phyloP scores from a whole-genome alignment of 345 rosid species.

The Melaleuca quinquenervia region DNA sequence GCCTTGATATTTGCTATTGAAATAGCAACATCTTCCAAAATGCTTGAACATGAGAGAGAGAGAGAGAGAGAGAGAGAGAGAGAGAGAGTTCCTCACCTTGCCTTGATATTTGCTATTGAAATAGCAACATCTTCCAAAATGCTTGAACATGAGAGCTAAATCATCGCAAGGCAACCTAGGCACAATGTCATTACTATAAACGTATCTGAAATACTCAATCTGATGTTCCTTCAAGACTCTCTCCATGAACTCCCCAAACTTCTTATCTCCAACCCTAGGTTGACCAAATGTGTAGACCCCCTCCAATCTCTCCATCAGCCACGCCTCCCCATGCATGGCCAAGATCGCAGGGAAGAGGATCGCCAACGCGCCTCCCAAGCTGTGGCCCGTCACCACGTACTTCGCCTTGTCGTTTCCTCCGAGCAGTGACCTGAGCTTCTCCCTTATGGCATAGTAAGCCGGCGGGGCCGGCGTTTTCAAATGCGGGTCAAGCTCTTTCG shows the following conservation, averaged over 20 bases:
- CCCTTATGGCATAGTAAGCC: slow-evolving; percentile 48
- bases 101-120: slow-evolving; percentile 18
- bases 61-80: not conserved
- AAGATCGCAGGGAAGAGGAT: slow-evolving; percentile 37
- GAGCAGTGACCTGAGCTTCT: slow-evolving; percentile 17
- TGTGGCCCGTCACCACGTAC: slow-evolving; percentile 61
- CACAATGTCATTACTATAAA: slow-evolving; percentile 46
- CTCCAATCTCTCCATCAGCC: slow-evolving; percentile 28
- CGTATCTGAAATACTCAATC: slow-evolving; percentile 41
- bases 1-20: slow-evolving; percentile 13
- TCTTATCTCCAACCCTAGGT: slow-evolving; percentile 54
- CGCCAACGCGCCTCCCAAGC: slow-evolving; percentile 61
- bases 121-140: slow-evolving; percentile 57
- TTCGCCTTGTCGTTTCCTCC: slow-evolving; percentile 12
- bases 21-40: slow-evolving; percentile 54
- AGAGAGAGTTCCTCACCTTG: not conserved
- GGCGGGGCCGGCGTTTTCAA: not conserved
- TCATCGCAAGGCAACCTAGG: slow-evolving; percentile 51
- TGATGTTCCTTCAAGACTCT: slow-evolving; percentile 11
- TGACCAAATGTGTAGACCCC: slow-evolving; percentile 73
- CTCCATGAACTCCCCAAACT: slow-evolving; percentile 38
- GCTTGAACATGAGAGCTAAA: slow-evolving; percentile 29
- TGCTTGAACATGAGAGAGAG: slow-evolving; percentile 28
- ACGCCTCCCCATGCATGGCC: slow-evolving; percentile 32
- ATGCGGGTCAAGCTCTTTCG: not conserved